Evolutionary conservation across 352 stramenopile genomes (phyloP), one percentile per base, ranked within the genome.

Genomic region (Phytophthora fragariaefolia): DNA sequence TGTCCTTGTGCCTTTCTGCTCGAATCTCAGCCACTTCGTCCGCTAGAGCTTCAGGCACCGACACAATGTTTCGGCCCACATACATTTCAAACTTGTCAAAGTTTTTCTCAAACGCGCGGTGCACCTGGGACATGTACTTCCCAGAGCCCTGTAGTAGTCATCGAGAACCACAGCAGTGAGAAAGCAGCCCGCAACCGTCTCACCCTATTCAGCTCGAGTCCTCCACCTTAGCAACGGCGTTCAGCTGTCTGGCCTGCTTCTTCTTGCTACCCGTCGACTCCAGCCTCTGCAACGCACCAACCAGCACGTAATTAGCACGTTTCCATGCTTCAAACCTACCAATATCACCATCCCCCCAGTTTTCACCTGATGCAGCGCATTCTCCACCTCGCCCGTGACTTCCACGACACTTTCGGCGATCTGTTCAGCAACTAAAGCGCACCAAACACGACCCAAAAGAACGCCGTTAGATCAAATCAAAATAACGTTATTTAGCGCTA

Each of bases 41-140:
- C n/a, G 36, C 63, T 0, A 94, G 56, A 20, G 75, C 46, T 0
- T 70, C 55, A 0, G 85, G 83, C 38, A 91, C 73, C 8, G 74
- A 74, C 28, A 92, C 82, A 34, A 94, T 89, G 54, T 92, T 94
- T 61, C 86, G 83, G 0, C 80, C 69, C 63, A 92, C 74, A 43
- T 94, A 94, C 8, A 92, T 62, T 59, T 92, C 86, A 48, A 94
- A 90, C 63, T 94, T 94, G 71, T 90, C 82, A 59, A 94, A 94
- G 61, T 94, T 94, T 59, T 88, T 91, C 32, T 83, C 77, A 46
- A 94, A 91, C n/a, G 70, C 73, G 18, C 59, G 66, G 55, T 88
- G 74, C 8, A 94, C 76, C 26, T 79, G 75, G 12, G 71, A 32
- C 72, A 92, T 92, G 54, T 90, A 93, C 50, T 80, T 76, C 27